A percentile compares a stretch with the other conserved stretches of the same genome.
phyloP scores from a whole-genome alignment of 139 green algal species.

The Chlamydomonas sphaeroides region DNA sequence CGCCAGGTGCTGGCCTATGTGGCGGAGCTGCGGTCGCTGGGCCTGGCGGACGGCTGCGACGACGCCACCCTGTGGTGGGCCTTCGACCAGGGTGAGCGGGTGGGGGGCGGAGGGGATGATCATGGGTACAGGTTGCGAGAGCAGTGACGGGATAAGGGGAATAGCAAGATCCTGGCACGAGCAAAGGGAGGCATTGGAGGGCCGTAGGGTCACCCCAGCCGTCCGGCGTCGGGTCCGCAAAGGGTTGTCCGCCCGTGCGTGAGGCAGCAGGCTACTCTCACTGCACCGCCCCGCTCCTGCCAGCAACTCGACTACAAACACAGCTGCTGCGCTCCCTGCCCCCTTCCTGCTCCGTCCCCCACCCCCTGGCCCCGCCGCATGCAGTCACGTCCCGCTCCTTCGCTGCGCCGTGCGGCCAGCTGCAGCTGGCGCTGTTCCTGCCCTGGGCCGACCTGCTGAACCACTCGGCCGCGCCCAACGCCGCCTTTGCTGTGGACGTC shows the following conservation, averaged over 20 bases:
- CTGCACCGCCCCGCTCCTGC: too few species aligned
- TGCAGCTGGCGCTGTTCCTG: not conserved
- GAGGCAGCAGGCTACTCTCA: too few species aligned
- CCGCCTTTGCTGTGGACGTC: not conserved
- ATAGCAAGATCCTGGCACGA: too few species aligned
- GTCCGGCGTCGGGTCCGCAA: too few species aligned
- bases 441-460: slow-evolving; percentile 27
- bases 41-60: slow-evolving; percentile 1
- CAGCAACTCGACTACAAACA: not conserved
- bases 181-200: too few species aligned
- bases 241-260: too few species aligned
- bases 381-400: slow-evolving; percentile 21
- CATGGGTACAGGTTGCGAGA: too few species aligned
- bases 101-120: too few species aligned
- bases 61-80: slow-evolving; percentile 27
- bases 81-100: slow-evolving; percentile 22
- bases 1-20: not conserved
- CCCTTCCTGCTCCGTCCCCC: not conserved
- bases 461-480: slow-evolving; percentile 10
- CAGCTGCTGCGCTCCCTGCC: not conserved
- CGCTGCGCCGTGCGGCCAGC: not conserved
- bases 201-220: too few species aligned
- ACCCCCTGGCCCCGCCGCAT: not conserved
- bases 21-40: not conserved
- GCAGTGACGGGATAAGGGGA: too few species aligned